Evolutionary conservation across 768 basidiomycete genomes (phyloP), one percentile per base, ranked within the genome.

Genomic region (Dacryopinax spathularia): DNA sequence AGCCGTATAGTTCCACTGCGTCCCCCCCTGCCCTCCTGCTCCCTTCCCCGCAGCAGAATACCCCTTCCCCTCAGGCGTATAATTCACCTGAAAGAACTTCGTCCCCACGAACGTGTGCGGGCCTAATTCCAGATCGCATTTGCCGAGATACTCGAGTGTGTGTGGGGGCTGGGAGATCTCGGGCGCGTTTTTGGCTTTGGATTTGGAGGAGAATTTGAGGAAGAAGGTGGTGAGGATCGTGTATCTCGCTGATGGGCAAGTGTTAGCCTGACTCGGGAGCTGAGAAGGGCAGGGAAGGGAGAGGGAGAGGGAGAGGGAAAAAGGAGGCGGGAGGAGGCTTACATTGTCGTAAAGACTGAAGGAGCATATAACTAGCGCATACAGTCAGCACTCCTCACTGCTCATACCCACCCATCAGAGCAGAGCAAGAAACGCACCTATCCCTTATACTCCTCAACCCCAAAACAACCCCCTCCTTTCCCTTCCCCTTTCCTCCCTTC

Each of bases 291-390:
- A 61, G 66, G 64, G 34, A 67, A 63, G 31, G 62, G 60, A 66
- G 43, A 43, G n/a, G n/a, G n/a, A n/a, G n/a, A n/a, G n/a, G n/a
- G n/a, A n/a, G n/a, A n/a, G n/a, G n/a, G n/a, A n/a, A n/a, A n/a
- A n/a, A n/a, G n/a, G n/a, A n/a, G n/a, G n/a, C n/a, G n/a, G n/a
- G n/a, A 60, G 33, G n/a, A 27, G 36, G 25, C 43, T 34, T 34
- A 85, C 87, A 90, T 79, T 88, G 88, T 67, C 80, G 82, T 62
- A 90, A 73, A 0, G 88, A 87, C 64, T 84, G 84, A 9, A 83
- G 69, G 33, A 89, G 74, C 7, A 87, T 80, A 63, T 77, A 78
- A 71, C 88, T 89, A n/a, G n/a, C n/a, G 61, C 33, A 48, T 25
- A 60, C 16, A 34, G 33, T 27, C 34, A 44, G 16, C 34, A 15